Conservation (phyloP, 306 rosid genomes). For the Quercus parvula region DNA sequence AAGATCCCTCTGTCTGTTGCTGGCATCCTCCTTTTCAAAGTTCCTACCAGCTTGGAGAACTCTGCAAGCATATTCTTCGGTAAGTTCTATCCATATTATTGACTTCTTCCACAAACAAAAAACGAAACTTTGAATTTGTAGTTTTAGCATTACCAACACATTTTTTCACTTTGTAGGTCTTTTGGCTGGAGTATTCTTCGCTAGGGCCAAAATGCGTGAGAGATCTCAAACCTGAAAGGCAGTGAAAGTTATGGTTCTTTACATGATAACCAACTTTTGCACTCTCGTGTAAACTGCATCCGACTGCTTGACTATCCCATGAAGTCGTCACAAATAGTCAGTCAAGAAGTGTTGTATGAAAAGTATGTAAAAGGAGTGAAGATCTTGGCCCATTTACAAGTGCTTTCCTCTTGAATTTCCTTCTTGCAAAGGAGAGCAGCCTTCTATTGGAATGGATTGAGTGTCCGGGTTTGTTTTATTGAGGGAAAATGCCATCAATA, state of each 20-base stretch:
- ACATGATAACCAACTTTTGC: constrained; percentile 1
- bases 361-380: neutral
- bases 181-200: constrained; percentile 91
- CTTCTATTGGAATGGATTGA: constrained; percentile 5
- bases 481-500: constrained; percentile 1
- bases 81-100: constrained; percentile 33
- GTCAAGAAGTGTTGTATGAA: neutral
- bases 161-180: constrained; percentile 60
- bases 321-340: neutral
- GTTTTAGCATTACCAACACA: constrained; percentile 17
- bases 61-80: constrained; percentile 88
- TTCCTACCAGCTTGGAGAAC: constrained; percentile 94
- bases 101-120: neutral
- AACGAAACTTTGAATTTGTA: constrained; percentile 12
- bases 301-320: constrained; percentile 14
- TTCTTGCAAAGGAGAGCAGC: neutral
- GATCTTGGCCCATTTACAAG: constrained; percentile 10
- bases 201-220: constrained; percentile 87
- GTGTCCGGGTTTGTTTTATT: constrained; percentile 5
- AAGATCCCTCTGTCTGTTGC: constrained; percentile 96
- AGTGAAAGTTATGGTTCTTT: neutral
- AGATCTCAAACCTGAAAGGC: constrained; percentile 48
- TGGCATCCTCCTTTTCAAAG: constrained; percentile 86
- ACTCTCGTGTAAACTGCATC: constrained; percentile 1
- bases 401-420: neutral